These are phyloP conservation scores for Lactarius hatsudake DNA, from an alignment of 768 basidiomycete genomes.

Conservation along the genomic window DNA sequence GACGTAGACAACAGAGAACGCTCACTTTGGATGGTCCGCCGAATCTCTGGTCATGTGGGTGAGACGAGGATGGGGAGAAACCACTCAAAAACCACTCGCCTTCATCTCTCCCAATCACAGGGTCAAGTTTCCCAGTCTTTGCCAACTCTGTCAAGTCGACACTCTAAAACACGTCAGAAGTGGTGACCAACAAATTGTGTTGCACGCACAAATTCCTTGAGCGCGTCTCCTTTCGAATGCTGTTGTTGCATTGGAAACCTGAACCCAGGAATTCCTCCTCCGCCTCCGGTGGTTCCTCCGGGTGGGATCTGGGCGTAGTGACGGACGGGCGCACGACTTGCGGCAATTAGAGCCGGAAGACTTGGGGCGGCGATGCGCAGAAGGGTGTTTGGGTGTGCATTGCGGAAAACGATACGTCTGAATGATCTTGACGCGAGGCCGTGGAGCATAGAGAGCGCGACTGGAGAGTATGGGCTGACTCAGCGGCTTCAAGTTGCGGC, in stretches of 20 bases:
- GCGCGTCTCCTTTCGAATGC: conserved; percentile 76
- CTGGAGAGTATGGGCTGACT: neutral
- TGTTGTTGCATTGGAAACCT: conserved; percentile 47
- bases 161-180: conserved; percentile 46
- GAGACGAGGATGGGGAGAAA: neutral
- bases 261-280: conserved; percentile 60
- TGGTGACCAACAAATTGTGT: neutral
- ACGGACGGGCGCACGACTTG: conserved; percentile 27
- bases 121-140: conserved; percentile 81
- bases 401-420: neutral
- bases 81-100: conserved; percentile 39
- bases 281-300: conserved; percentile 36
- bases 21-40: conserved; percentile 87
- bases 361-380: neutral
- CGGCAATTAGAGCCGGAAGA: neutral
- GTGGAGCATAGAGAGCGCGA: conserved; percentile 15
- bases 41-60: conserved; percentile 55
- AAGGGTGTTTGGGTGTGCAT: neutral
- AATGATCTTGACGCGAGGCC: conserved; percentile 7
- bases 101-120: conserved; percentile 86
- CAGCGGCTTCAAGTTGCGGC: no score
- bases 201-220: conserved; percentile 72
- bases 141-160: conserved; percentile 84
- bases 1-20: conserved; percentile 11
- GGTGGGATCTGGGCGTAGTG: conserved; percentile 51